Conservation (phyloP, 2,329 filamentous ascomycete species). For the Diplodia seriata region DNA sequence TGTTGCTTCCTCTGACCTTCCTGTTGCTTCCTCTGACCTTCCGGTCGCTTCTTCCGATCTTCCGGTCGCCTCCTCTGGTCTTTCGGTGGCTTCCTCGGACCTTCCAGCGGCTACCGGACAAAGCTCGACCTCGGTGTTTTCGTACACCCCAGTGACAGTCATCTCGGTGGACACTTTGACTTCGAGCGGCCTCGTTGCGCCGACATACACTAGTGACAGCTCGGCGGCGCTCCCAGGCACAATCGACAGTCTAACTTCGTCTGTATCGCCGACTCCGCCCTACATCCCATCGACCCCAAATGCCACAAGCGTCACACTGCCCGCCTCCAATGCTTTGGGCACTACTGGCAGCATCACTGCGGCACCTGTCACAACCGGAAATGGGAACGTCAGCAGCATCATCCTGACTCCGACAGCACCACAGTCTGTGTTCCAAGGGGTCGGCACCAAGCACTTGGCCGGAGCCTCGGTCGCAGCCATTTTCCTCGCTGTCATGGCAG, state of each 20-base stretch:
- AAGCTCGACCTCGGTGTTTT: background rate
- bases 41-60: too few relatives aligned
- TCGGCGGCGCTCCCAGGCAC: background rate
- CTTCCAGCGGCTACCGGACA: background rate
- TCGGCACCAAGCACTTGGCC: constrained; percentile 1
- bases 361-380: constrained; percentile 1
- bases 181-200: background rate
- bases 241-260: background rate
- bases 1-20: too few relatives aligned
- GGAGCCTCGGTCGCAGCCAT: background rate
- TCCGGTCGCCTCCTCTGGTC: too few relatives aligned
- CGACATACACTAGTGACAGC: background rate
- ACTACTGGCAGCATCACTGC: background rate
- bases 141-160: background rate
- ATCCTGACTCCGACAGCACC: constrained; percentile 5
- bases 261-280: background rate
- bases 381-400: constrained; percentile 27
- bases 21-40: too few relatives aligned
- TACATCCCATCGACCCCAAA: background rate
- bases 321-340: background rate
- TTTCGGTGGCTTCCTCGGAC: background rate
- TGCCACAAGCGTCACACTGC: background rate
- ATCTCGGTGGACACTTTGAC: background rate
- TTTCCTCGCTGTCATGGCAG: constrained; percentile 9
- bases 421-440: constrained; percentile 5